Evolutionary conservation across 805 yeast genomes (phyloP).

Genomic region (Danielia reshetovae): DNA sequence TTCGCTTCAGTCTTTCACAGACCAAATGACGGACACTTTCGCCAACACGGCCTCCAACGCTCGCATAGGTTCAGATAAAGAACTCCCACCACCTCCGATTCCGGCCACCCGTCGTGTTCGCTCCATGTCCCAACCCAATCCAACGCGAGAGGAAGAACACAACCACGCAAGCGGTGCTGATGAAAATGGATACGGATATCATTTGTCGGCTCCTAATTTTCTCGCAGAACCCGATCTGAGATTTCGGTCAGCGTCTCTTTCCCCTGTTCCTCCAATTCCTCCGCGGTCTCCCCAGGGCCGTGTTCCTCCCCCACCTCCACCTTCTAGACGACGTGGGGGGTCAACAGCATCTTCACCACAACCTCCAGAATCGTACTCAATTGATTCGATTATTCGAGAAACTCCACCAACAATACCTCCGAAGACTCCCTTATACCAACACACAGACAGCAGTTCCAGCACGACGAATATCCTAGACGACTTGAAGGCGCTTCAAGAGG

Average conservation of each 20-base stretch:
- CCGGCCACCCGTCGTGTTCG: slow-evolving; percentile 37
- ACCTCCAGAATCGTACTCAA: slow-evolving; percentile 5
- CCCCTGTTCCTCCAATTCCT: slow-evolving; percentile 19
- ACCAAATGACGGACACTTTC: slow-evolving; percentile 37
- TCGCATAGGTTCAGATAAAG: slow-evolving; percentile 14
- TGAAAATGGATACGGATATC: neutral
- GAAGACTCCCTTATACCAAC: slow-evolving; percentile 15
- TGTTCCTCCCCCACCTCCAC: slow-evolving; percentile 41
- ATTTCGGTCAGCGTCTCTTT: slow-evolving; percentile 2
- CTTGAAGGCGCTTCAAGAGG: slow-evolving; percentile 62
- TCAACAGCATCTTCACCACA: slow-evolving; percentile 11
- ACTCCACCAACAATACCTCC: slow-evolving; percentile 29
- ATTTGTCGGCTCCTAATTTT: neutral
- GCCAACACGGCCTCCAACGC: slow-evolving; percentile 35
- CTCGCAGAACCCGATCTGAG: neutral
- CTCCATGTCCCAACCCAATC: slow-evolving; percentile 28
- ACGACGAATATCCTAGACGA: slow-evolving; percentile 59
- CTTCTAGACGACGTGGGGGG: slow-evolving; percentile 29
- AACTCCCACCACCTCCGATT: slow-evolving; percentile 31
- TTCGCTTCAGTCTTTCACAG: slow-evolving; percentile 37
- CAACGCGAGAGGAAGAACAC: slow-evolving; percentile 1
- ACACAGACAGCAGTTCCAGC: slow-evolving; percentile 18
- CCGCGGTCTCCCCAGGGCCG: slow-evolving; percentile 22
- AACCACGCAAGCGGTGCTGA: neutral
- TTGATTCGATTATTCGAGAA: neutral